Evolutionary conservation across 805 yeast species (phyloP), one percentile per base, ranked within the genome.

Genomic region (Candida quercuum): DNA sequence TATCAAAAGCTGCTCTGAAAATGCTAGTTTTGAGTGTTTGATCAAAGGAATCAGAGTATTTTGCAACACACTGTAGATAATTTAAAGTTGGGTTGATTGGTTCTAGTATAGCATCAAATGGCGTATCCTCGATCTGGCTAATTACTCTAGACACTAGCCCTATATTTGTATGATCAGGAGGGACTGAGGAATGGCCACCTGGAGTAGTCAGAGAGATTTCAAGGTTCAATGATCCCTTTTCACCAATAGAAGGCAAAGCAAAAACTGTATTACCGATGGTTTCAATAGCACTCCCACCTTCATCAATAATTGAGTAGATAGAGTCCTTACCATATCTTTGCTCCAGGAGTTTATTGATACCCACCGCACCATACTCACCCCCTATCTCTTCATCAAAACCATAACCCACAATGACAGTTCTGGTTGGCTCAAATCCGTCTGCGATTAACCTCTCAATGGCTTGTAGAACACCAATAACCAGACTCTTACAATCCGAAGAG

Each of bases 381-480:
- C 74, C 67, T 27, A 74, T 70, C 54, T 84, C 94, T 61, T 84
- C 94, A 53, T 85, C 93, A 47, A 72, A 79, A 0, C 94, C 94
- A 55, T 79, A 74, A 0, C 83, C 78, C 3, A 79, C 55, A 18
- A 85, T 47, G 17, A 82, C 56, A 2, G 83, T 70, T 54, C 91
- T 72, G 37, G 65, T 52, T 7, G 86, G 83, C 23, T 50, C 35
- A 58, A 68, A 80, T 4, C 65, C 68, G 12, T 52, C 49, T 27
- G 61, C 50, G 23, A 81, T 52, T 28, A 79, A 56, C 28, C 61
- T 58, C 49, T 79, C 84, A 8, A 74, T 57, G 1, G 86, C 67
- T 51, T 81, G 86, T 52, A 85, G 52, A 30, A 78, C 66, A 2
- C 77, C 81, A 38, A 81, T 66, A 38, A 86, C 64, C 35, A 78